Percentiles rank a stretch among this genome's conserved stretches.
Conservation (phyloP, 129 eudicot species). For the Flaveria trinervia region DNA sequence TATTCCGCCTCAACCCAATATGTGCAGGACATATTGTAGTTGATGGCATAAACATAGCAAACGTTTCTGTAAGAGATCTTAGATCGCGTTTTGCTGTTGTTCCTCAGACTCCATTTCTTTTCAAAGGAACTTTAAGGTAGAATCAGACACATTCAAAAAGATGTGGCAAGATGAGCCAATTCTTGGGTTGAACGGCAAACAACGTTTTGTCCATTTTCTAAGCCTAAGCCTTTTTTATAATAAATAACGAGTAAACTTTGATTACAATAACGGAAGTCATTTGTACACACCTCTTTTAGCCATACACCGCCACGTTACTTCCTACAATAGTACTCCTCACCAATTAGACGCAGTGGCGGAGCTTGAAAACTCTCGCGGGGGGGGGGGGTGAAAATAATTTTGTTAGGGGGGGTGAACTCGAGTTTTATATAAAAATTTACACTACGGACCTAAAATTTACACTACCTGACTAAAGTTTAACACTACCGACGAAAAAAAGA, state of each 20-base stretch:
- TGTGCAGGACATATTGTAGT: slow-evolving; percentile 70
- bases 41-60: slow-evolving; percentile 70
- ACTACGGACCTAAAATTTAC: too few species aligned
- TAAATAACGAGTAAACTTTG: not conserved
- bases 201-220: not conserved
- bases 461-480: too few species aligned
- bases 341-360: not conserved
- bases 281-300: not conserved
- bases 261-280: not conserved
- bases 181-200: not conserved
- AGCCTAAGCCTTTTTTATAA: not conserved
- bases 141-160: not conserved
- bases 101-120: slow-evolving; percentile 89
- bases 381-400: too few species aligned
- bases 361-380: too few species aligned
- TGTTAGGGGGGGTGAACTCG: too few species aligned
- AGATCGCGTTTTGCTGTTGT: slow-evolving; percentile 82
- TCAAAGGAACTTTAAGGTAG: slow-evolving; percentile 91
- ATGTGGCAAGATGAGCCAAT: slow-evolving; percentile 9
- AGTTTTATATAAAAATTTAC: too few species aligned
- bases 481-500: too few species aligned
- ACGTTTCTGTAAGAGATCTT: slow-evolving; percentile 68
- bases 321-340: not conserved
- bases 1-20: slow-evolving; percentile 82
- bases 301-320: not conserved